Evolutionary conservation across 352 stramenopile species (phyloP), one percentile per base, ranked within the genome.

Genomic region (Pythium brachiatum): DNA sequence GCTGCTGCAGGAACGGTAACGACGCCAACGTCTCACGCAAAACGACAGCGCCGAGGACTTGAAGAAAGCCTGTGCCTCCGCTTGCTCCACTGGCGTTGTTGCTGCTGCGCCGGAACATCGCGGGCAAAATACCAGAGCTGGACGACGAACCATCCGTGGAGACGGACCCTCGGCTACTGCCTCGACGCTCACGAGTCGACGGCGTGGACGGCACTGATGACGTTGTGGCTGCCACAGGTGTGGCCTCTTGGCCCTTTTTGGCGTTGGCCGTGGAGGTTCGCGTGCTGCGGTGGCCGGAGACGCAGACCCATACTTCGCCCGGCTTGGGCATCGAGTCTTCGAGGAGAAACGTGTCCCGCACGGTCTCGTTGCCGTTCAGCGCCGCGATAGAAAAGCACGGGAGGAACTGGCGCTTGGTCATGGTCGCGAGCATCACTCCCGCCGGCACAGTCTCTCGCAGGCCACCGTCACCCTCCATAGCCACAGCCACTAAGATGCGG

Each of bases 311-410:
- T 3, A 92, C 81, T 62, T 92, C 83, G 0, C 81, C 81, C 5
- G 79, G 72, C 55, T 90, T 92, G 12, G 81, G 83, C 78, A 92
- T 89, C 16, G 75, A 79, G 53, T 92, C 83, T 66, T 92, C 81
- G 0, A 90, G 62, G 34, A 90, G 63, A 54, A 89, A 88, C 46
- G 73, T 80, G 46, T 88, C 80, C 18, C 52, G n/a, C 48, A 69
- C 12, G 56, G 63, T 76, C 43, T 76, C 72, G 26, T 54, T 69
- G 1, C 53, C 62, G 8, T 79, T 83, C 5, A 88, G 71, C 4
- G 73, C 62, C 15, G 75, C 65, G 46, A 92, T 81, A 3, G 81
- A 76, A 32, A 73, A 86, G 61, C 78, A 88, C 7, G 70, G 73
- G 34, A 89, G 79, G 53, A 88, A 86, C 27, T 83, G 69, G 20